Base-by-base conservation (phyloP, 2,329 filamentous ascomycete genomes). In the Dothiorella sarmentorum region DNA sequence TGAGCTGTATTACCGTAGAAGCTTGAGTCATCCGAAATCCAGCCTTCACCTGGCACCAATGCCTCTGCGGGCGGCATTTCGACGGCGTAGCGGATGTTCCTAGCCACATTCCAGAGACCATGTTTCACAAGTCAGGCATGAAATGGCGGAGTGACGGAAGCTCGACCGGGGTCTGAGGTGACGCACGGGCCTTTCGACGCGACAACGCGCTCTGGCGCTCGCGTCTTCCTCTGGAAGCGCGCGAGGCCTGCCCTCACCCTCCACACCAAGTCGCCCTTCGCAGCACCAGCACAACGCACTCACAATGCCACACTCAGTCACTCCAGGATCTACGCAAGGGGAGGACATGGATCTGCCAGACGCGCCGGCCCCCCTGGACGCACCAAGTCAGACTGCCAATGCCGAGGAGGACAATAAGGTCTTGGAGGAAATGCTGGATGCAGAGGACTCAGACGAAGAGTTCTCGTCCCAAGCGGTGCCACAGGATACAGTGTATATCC, bases 391-490 rank as follows among this genome's bases (percentile, higher is more conserved):
- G 56, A 66, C 64, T 57, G 63, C 63, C 57, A 66, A 66, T 33
- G 62, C 60, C 35, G 69, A 74, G 43, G 69, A 69, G 44, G 63
- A 60, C n/a, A 65, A 65, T 43, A 40, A 63, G 49, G 67, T 72
- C 66, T 64, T 87, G 17, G 83, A 86, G 62, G 81, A 84, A 56
- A 75, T 87, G 55, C 86, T 87, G 65, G 77, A 83, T 62, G 79
- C 80, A 60, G 81, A 82, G 35, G 81, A 82, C 47, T 74, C 75
- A 42, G 82, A 85, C 49, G 78, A 81, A 33, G 83, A 85, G 60
- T 85, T 83, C 64, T 74, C 49, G 22, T 53, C 80, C 4, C 84
- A 82, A 4, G 83, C 79, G 62, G 78, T 76, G n/a, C 73, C 76
- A 11, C 70, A 77, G 63, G 64, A 68, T 61, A 66, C 71, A 59